Evolutionary conservation across 345 rosid genomes (phyloP).

Genomic region (Eucalyptus shirleyi): DNA sequence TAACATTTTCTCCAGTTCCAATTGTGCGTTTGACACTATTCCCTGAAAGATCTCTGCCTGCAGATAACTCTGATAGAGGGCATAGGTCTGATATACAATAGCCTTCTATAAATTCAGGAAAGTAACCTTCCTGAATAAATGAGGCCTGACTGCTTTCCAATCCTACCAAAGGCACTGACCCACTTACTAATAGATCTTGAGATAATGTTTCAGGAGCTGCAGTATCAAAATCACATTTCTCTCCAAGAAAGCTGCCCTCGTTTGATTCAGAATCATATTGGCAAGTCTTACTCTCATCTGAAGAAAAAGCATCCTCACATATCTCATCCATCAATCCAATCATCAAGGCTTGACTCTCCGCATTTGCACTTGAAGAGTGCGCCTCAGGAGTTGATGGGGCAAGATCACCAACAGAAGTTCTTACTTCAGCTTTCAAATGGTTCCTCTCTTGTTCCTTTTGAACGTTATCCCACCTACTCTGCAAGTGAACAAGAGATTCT

Average conservation of each 20-base stretch:
- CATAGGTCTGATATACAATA: slow-evolving; percentile 54
- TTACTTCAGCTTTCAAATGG: slow-evolving; percentile 17
- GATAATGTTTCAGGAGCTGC: slow-evolving; percentile 23
- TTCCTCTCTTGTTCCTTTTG: slow-evolving; percentile 37
- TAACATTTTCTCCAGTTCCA: slow-evolving; percentile 15
- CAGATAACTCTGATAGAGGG: slow-evolving; percentile 44
- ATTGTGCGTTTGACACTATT: slow-evolving; percentile 12
- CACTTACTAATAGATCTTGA: slow-evolving; percentile 18
- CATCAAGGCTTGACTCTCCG: slow-evolving; percentile 7
- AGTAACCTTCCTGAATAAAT: slow-evolving; percentile 22
- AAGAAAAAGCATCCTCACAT: slow-evolving; percentile 58
- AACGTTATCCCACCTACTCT: slow-evolving; percentile 67
- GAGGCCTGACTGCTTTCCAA: slow-evolving; percentile 42
- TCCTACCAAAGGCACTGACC: slow-evolving; percentile 21
- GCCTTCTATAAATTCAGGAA: slow-evolving; percentile 77
- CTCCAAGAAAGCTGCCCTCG: slow-evolving; percentile 21
- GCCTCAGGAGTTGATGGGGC: slow-evolving; percentile 22
- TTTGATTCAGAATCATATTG: slow-evolving; percentile 22
- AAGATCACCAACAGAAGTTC: slow-evolving; percentile 4
- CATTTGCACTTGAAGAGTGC: slow-evolving; percentile 10
- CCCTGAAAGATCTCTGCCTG: slow-evolving; percentile 21
- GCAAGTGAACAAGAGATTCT: slow-evolving; percentile 78
- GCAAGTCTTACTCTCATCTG: slow-evolving; percentile 23
- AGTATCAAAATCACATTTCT: slow-evolving; percentile 17
- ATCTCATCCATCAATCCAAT: slow-evolving; percentile 73